Evolutionary conservation across 768 basidiomycete species (phyloP), one percentile per base, ranked within the genome.

Genomic region (Phlebiopsis flavidoalba): DNA sequence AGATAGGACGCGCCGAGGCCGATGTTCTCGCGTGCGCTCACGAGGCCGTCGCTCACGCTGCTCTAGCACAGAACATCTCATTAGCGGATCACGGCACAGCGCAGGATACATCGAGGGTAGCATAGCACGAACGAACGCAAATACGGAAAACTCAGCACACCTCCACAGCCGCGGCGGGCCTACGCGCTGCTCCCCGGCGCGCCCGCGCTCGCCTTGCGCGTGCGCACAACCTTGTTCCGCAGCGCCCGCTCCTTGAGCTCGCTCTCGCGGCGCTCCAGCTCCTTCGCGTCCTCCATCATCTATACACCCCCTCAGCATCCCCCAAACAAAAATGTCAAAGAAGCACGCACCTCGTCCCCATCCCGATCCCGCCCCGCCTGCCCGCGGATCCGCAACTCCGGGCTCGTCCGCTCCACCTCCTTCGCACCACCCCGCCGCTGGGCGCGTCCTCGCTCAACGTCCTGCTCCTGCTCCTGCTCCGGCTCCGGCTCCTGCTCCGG

Each of bases 161-260:
- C 3, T 31, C 26, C 26, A 31, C 3, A n/a, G n/a, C n/a, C 6
- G 26, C 26, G 26, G 26, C 26, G 26, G 26, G 6, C 3, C 36
- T 55, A n/a, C 14, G 54, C 40, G 21, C 36, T 37, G 15, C 54
- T 45, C 11, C 5, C 36, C 54, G 12, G 37, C 26, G 60, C 60
- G 6, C 63, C 58, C 50, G 66, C 61, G 62, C 73, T 77, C 17
- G 69, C 75, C 70, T 88, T 90, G 64, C 89, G 77, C 33, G 87
- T 88, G 69, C 87, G 79, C 57, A 86, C 79, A 50, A 93, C 91
- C 70, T 93, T 93, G 68, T 93, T 92, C 67, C 91, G 81, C 69
- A 93, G 71, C 14, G 91, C 89, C 69, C 76, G 83, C 66, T 93
- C 91, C 70, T 91, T 93, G 61, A 93, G 69, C 68, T 93, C 91